phyloP scores from a whole-genome alignment of 2,329 filamentous ascomycete genomes.

The Arthroderma uncinatum region DNA sequence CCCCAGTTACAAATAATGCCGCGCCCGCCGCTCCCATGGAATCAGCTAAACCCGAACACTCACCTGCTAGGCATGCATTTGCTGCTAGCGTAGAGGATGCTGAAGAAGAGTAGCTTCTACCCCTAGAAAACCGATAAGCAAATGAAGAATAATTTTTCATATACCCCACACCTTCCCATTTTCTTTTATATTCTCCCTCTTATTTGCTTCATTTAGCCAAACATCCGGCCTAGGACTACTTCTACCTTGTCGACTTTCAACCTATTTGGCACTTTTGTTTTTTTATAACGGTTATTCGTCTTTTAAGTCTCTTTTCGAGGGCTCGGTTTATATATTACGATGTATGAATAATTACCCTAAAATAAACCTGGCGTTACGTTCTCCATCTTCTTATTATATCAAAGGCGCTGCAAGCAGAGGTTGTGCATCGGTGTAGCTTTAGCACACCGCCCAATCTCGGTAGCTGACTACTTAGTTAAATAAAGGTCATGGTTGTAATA shows the following conservation, averaged over 20 bases:
- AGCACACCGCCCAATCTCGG: not conserved
- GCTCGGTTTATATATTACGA: slow-evolving; percentile 6
- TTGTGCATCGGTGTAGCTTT: not conserved
- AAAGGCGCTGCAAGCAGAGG: not conserved
- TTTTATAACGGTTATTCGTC: not conserved
- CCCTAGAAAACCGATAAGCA: not conserved
- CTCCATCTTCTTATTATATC: not conserved
- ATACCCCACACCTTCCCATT: not conserved
- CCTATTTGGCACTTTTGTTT: not conserved
- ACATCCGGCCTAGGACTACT: not conserved
- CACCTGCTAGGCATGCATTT: slow-evolving; percentile 30
- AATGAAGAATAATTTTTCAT: not conserved
- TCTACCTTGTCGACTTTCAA: not conserved
- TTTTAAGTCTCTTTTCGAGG: not conserved
- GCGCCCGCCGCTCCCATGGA: slow-evolving; percentile 25
- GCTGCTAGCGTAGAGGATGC: slow-evolving; percentile 38
- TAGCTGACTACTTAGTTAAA: not conserved
- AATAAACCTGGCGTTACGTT: not conserved
- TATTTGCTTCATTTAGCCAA: not conserved
- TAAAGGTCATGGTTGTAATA: not conserved
- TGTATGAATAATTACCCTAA: slow-evolving; percentile 3
- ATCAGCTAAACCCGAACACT: slow-evolving; percentile 26
- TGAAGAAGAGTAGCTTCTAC: slow-evolving; percentile 26
- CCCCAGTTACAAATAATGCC: not conserved
- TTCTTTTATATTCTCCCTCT: not conserved